phyloP scores from a whole-genome alignment of 257 asterid genomes.

The Fraxinus pennsylvanica region DNA sequence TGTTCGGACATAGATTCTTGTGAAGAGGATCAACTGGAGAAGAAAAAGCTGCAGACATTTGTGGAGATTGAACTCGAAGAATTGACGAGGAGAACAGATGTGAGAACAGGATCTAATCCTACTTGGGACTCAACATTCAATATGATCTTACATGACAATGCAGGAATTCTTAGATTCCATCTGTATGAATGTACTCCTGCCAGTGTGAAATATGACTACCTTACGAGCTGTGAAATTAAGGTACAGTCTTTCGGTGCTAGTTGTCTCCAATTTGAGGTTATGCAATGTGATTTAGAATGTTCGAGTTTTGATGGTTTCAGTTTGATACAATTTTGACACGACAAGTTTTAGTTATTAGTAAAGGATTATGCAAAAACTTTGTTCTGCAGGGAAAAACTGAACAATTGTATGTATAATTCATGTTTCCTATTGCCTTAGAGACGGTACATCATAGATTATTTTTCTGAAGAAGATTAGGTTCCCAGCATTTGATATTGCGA shows the following conservation, averaged over 20 bases:
- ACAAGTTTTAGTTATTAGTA: not conserved
- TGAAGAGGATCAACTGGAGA: constrained; percentile 44
- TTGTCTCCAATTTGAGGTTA: constrained; percentile 20
- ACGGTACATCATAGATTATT: not conserved
- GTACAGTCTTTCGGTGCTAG: constrained; percentile 35
- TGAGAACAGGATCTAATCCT: constrained; percentile 66
- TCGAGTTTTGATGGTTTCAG: not conserved
- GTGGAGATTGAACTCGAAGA: constrained; percentile 90
- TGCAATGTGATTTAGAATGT: not conserved
- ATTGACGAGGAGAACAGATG: constrained; percentile 73
- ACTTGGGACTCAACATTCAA: constrained; percentile 81
- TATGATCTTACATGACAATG: constrained; percentile 73
- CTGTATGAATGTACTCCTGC: constrained; percentile 76
- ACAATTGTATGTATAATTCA: not conserved
- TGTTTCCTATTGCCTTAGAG: not conserved
- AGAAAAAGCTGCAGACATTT: constrained; percentile 68
- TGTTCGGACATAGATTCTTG: constrained; percentile 33
- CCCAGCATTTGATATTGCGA: not conserved
- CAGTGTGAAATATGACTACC: constrained; percentile 70
- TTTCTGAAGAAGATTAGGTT: not conserved
- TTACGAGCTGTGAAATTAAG: constrained; percentile 91
- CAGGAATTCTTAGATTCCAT: constrained; percentile 69
- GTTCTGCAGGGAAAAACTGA: not conserved
- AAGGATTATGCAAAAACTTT: not conserved
- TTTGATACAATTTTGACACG: not conserved